Evolutionary conservation across 495 filamentous ascomycete species (phyloP), one percentile per base, ranked within the genome.

Genomic region (Cryomyces antarcticus): DNA sequence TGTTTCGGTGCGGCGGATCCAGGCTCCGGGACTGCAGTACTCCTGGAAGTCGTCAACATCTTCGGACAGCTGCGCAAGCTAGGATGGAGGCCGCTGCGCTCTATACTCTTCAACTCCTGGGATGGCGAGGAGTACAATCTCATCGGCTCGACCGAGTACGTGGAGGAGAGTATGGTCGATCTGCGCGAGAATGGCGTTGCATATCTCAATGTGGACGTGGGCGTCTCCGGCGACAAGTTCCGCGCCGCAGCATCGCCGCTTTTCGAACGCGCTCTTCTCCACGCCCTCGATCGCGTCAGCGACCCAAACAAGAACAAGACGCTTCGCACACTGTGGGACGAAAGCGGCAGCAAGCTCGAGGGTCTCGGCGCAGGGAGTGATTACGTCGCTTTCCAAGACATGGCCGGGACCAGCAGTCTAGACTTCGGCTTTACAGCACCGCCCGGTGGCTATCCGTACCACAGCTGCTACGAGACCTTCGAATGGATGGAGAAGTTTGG

Each of bases 31-130:
- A 94, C 87, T 0, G 92, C 89, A 9, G 70, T 94, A 28, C 78
- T 95, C 65, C 60, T 95, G 12, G 92, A 97, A 59, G 68, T 96
- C 37, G 70, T 83, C 7, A 73, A 78, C 33, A 74, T 93, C 46
- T 79, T 96, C 55, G 81, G 84, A 24, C 73, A 82, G 44, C 68
- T 97, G 6, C 62, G 72, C 12, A 61, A 58, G 10, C 70, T 70
- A 33, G 86, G 85, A 41, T 97, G 89, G 89, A 70, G 81, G 24
- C 89, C 89, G n/a, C 67, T 85, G 7, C 78, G 89, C 17, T 87
- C 83, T 11, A 92, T 97, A 52, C 77, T 86, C 52, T 97, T 97
- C 57, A 80, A 81, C 46, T 92, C 81, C 34, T 97, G 92, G 89
- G 89, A 97, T 56, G 89, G 68, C 29, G 78, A 78, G 51, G 84